phyloP scores from a whole-genome alignment of 2,329 filamentous ascomycete genomes.

The Colletotrichum tropicicola region DNA sequence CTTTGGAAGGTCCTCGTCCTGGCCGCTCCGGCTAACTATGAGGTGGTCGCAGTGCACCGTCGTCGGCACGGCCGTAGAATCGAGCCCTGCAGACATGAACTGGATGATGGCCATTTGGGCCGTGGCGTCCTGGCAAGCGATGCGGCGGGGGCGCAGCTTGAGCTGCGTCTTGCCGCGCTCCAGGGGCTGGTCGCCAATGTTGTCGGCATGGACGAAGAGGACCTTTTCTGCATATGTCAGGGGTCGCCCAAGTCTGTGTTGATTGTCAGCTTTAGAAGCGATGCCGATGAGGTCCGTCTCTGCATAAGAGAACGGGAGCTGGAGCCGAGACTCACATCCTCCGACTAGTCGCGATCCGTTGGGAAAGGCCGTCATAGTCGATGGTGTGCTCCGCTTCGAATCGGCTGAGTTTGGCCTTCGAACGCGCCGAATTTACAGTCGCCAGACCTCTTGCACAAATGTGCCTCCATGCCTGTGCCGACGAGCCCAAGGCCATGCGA shows the following conservation, averaged over 20 bases:
- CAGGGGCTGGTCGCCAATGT: not conserved
- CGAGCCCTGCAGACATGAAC: conserved; percentile 29
- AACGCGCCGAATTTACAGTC: too few relatives aligned
- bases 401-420: too few relatives aligned
- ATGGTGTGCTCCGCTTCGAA: not conserved
- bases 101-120: conserved; percentile 32
- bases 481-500: too few relatives aligned
- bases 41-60: conserved; percentile 29
- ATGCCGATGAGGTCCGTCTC: not conserved
- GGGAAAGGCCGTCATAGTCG: not conserved
- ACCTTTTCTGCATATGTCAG: conserved; percentile 27
- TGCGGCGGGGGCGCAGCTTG: conserved; percentile 12
- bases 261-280: not conserved
- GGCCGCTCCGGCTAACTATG: conserved; percentile 15
- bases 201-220: conserved; percentile 10
- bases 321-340: too few relatives aligned
- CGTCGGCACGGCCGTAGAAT: conserved; percentile 21
- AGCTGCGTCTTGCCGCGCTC: conserved; percentile 18
- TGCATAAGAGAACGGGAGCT: too few relatives aligned
- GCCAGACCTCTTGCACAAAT: too few relatives aligned
- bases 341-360: not conserved
- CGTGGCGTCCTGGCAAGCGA: conserved; percentile 30
- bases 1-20: conserved; percentile 7
- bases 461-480: too few relatives aligned
- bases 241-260: not conserved